Conservation (phyloP, 495 filamentous ascomycete species). For the Ramalina intermedia region DNA sequence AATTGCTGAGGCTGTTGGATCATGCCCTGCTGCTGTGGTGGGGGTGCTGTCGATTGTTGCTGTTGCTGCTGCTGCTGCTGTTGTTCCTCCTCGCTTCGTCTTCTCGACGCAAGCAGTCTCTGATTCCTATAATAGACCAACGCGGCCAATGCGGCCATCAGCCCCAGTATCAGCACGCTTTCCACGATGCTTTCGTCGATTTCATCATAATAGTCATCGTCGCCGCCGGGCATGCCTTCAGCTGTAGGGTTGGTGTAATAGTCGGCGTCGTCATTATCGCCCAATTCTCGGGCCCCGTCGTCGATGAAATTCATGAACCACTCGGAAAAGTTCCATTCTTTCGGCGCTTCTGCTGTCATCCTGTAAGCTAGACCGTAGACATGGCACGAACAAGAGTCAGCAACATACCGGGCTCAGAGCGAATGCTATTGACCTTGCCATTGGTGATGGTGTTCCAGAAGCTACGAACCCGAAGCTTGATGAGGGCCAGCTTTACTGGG, state of each 20-base stretch:
- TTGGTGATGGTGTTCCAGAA: conserved; percentile 89
- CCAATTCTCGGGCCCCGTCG: conserved; percentile 37
- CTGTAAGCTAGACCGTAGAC: background rate
- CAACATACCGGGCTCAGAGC: conserved; percentile 65
- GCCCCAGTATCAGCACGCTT: conserved; percentile 64
- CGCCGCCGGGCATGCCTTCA: conserved; percentile 30
- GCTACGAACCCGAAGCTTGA: conserved; percentile 72
- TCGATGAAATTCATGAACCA: conserved; percentile 71
- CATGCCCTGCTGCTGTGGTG: too few relatives aligned
- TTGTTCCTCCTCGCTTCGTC: conserved; percentile 28
- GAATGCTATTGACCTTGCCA: conserved; percentile 79
- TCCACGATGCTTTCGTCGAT: conserved; percentile 70
- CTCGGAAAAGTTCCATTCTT: conserved; percentile 61
- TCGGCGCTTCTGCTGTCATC: conserved; percentile 38
- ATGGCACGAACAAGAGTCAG: background rate
- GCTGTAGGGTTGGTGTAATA: conserved; percentile 19
- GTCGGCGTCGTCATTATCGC: conserved; percentile 38
- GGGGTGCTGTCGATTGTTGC: background rate
- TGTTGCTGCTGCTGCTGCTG: conserved; percentile 11
- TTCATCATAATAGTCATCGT: conserved; percentile 55
- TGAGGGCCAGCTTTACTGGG: conserved; percentile 76
- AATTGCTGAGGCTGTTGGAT: too few relatives aligned
- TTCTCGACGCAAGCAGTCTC: conserved; percentile 43
- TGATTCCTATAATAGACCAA: conserved; percentile 76
- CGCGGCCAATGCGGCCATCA: conserved; percentile 60